phyloP scores from a whole-genome alignment of 2,329 filamentous ascomycete species.

The Rugonectria rugulosa region DNA sequence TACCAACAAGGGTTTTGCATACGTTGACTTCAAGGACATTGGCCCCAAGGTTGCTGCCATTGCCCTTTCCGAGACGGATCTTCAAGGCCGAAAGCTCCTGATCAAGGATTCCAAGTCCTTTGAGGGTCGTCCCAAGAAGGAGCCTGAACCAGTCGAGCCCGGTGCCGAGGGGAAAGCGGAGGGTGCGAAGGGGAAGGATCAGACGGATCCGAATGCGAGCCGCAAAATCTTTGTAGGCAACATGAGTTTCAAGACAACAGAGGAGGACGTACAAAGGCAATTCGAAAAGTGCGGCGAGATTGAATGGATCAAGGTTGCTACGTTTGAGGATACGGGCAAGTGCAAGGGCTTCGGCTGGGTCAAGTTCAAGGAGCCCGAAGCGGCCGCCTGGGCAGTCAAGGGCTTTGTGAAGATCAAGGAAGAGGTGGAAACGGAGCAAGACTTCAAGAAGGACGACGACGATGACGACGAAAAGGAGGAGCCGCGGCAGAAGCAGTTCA shows the following conservation, averaged over 20 bases:
- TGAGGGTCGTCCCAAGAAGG: slow-evolving; percentile 83
- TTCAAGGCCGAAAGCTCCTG: slow-evolving; percentile 79
- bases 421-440: slow-evolving; percentile 67
- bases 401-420: slow-evolving; percentile 80
- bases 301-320: slow-evolving; percentile 85
- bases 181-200: slow-evolving; percentile 40
- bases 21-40: slow-evolving; percentile 85
- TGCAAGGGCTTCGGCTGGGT: slow-evolving; percentile 99
- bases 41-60: slow-evolving; percentile 79
- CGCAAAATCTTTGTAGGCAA: slow-evolving; percentile 93
- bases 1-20: slow-evolving; percentile 92
- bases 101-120: slow-evolving; percentile 95
- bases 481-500: slow-evolving; percentile 59
- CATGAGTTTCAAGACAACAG: slow-evolving; percentile 80
- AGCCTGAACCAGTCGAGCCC: slow-evolving; percentile 46
- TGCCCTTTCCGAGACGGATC: slow-evolving; percentile 82
- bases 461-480: slow-evolving; percentile 50
- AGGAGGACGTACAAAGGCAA: slow-evolving; percentile 81
- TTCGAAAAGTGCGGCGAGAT: slow-evolving; percentile 87
- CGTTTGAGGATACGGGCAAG: slow-evolving; percentile 95
- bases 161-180: slow-evolving; percentile 44
- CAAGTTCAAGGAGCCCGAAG: slow-evolving; percentile 81
- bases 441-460: slow-evolving; percentile 62
- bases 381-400: slow-evolving; percentile 73
- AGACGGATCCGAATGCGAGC: slow-evolving; percentile 64